Evolutionary conservation across 2,329 filamentous ascomycete genomes (phyloP), one percentile per base, ranked within the genome.

Genomic region (Neobulgaria alba): DNA sequence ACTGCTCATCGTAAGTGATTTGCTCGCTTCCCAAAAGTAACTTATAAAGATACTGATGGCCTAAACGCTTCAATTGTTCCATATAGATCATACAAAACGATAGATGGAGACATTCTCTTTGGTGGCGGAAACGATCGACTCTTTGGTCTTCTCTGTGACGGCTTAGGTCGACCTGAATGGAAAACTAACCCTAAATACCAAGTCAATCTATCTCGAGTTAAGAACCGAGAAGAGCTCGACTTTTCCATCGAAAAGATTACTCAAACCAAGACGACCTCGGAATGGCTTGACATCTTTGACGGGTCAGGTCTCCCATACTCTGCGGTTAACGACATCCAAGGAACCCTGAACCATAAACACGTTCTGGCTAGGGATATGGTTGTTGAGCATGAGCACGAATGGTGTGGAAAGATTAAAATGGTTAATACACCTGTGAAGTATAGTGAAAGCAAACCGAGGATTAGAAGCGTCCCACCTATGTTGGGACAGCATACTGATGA

Each of bases 401-500:
- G 72, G 5, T 96, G 90, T 60, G 92, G 92, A 0, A 75, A 81
- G 0, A 82, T 98, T 48, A 89, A 88, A 63, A 67, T 98, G 57
- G 82, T 98, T 39, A 95, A 94, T 57, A 93, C 88, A 1, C 92
- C 92, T 0, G 81, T 98, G 44, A 98, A 98, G 61, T 94, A 88
- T 61, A 95, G 88, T 4, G 79, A 89, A 51, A 84, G 82, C 18
- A 79, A 74, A 51, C 87, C 89, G 0, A 75, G 77, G 3, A 78
- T 94, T 29, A 72, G 90, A 23, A 82, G 71, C 3, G 75, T 85
- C 18, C 92, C 92, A 14, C 92, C 92, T 1, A 84, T 82, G 5
- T 65, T 98, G 23, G 92, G 89, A 0, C 78, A 95, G 63, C 87
- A 95, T 62, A 95, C 88, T 0, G 71, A 86, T 50, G 84, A 92